phyloP scores from a whole-genome alignment of 2,329 filamentous ascomycete species.

The Chaetomiaceae sp. region DNA sequence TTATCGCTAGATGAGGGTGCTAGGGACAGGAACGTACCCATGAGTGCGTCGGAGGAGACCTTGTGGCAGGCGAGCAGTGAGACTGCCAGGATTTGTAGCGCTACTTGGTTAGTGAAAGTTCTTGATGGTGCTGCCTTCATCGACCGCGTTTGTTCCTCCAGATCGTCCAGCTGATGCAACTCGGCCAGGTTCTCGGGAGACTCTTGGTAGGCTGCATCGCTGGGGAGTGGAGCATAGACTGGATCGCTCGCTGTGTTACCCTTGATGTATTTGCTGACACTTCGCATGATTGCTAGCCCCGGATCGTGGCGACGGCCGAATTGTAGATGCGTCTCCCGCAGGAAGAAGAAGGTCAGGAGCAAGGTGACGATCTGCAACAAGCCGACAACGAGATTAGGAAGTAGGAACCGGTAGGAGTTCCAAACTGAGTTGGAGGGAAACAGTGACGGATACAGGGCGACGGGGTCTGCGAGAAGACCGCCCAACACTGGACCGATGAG shows the following conservation, averaged over 20 bases:
- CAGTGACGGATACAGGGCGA: constrained; percentile 2
- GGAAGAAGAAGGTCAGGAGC: constrained; percentile 1
- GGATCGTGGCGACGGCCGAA: background rate
- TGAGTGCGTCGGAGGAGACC: constrained; percentile 4
- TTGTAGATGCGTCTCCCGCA: constrained; percentile 6
- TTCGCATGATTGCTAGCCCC: background rate
- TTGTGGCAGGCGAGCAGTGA: constrained; percentile 15
- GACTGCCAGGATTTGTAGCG: constrained; percentile 10
- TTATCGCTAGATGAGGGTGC: background rate
- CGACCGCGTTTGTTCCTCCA: background rate
- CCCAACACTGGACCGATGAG: constrained; percentile 12
- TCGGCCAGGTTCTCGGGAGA: background rate
- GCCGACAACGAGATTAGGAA: constrained; percentile 8
- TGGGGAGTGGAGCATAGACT: background rate
- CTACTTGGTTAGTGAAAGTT: constrained; percentile 3
- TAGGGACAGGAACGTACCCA: constrained; percentile 7
- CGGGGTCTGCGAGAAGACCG: constrained; percentile 11
- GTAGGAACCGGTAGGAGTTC: constrained; percentile 3
- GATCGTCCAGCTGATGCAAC: background rate
- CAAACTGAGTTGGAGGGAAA: constrained; percentile 7
- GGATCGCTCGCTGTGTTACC: background rate
- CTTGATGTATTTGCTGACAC: background rate
- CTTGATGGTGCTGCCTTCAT: background rate
- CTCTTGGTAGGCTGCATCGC: background rate
- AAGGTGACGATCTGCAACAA: constrained; percentile 8